Evolutionary conservation across 2,329 filamentous ascomycete species (phyloP), one percentile per base, ranked within the genome.

Genomic region (Alternaria conjuncta): DNA sequence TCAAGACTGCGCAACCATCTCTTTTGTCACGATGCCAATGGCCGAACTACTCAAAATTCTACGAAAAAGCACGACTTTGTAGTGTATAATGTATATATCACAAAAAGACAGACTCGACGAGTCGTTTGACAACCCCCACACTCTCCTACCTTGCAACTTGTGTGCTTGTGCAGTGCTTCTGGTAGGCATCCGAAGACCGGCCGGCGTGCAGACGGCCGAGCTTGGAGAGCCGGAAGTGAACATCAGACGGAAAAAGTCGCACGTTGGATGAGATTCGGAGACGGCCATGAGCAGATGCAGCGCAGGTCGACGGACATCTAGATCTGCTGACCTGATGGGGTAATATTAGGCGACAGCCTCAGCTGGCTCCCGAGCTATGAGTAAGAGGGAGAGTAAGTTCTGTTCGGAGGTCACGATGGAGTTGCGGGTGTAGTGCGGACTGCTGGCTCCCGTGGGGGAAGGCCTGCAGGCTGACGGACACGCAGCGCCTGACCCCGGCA

Each of bases 1-100:
- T 20, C n/a, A 53, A 49, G 25, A 62, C 44, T 58, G 45, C 51
- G 26, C 41, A 47, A 60, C 46, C 50, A 45, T 70, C 50, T 68
- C 63, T 51, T 68, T 61, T 68, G 68, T 70, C 36, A 57, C 44
- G 62, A 51, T 23, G 49, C 49, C 49, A 59, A 54, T 49, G 55
- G 49, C 56, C 26, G 41, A 41, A 51, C 13, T n/a, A 51, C 12
- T 23, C 49, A 36, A 51, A 32, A 23, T 13, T 23, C 13, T 15
- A 23, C 8, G 49, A 30, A 36, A 32, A 51, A 51, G 30, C 49
- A 53, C 32, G 49, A 32, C 15, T 28, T 55, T 30, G 51, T 60
- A 63, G 45, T 63, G 62, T 58, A 51, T 65, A 63, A 57, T 50
- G 25, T 56, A 47, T 62, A 46, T 53, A 47, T 55, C 60, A 50